A percentile compares a stretch with the other conserved stretches of the same genome.
These are phyloP conservation scores for Bryoglossum gracile DNA, from an alignment of 495 filamentous ascomycete genomes.

Conservation along the genomic window DNA sequence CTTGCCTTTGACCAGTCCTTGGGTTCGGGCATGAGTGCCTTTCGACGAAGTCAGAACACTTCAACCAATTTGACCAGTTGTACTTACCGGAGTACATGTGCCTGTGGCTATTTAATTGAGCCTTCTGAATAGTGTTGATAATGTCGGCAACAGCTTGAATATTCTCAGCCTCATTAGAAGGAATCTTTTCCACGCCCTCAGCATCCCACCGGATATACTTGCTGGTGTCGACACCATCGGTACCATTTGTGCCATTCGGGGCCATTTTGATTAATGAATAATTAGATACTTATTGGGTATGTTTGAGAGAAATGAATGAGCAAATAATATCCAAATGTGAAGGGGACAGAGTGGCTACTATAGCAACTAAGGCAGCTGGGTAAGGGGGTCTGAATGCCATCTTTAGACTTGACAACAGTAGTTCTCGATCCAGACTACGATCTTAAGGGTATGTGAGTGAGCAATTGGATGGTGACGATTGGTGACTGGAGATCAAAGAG, in stretches of 20 bases:
- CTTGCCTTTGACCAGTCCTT: conserved; percentile 40
- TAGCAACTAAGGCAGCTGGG: not conserved
- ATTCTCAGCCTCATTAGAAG: conserved; percentile 35
- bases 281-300: not conserved
- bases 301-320: not conserved
- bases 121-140: conserved; percentile 42
- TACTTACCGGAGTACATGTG: conserved; percentile 32
- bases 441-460: too few species aligned
- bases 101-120: conserved; percentile 38
- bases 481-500: not conserved
- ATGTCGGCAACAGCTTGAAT: conserved; percentile 39
- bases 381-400: not conserved
- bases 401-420: not conserved
- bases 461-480: not conserved
- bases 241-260: not conserved
- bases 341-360: not conserved
- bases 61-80: not conserved
- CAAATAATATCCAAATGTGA: not conserved
- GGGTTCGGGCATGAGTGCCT: conserved; percentile 34
- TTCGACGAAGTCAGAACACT: not conserved
- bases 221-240: conserved; percentile 11
- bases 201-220: conserved; percentile 38
- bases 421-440: not conserved
- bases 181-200: conserved; percentile 36
- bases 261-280: not conserved